Conservation (phyloP, 768 basidiomycete species). For the Phanerochaete carnosa region DNA sequence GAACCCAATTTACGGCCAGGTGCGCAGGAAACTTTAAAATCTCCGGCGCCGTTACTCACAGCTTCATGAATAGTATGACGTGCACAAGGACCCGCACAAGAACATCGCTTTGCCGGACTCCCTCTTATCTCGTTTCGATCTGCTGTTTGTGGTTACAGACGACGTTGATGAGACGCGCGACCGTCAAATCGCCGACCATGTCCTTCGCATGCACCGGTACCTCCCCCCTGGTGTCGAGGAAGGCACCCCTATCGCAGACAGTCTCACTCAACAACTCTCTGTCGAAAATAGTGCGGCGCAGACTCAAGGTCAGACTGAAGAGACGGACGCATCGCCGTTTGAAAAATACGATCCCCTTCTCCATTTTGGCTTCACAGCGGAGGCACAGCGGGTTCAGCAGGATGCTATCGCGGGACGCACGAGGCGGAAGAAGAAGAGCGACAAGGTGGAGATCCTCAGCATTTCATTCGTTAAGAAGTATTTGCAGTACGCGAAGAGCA, state of each 20-base stretch:
- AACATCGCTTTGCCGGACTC: conserved; percentile 99
- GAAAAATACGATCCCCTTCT: conserved; percentile 96
- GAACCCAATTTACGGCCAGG: conserved; percentile 98
- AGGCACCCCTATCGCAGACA: conserved; percentile 88
- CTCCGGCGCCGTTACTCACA: conserved; percentile 10
- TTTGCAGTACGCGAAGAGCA: conserved; percentile 94
- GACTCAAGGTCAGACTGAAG: conserved; percentile 41
- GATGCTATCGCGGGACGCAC: conserved; percentile 43
- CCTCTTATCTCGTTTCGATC: conserved; percentile 95
- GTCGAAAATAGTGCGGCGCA: conserved; percentile 53
- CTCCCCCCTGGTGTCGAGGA: conserved; percentile 95
- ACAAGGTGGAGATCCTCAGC: conserved; percentile 78
- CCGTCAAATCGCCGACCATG: conserved; percentile 94
- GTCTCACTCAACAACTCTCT: conserved; percentile 80
- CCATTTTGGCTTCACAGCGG: conserved; percentile 72
- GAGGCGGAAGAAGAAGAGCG: conserved; percentile 42
- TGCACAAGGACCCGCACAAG: conserved; percentile 98
- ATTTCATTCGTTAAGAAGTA: conserved; percentile 98
- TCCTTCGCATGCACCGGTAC: conserved; percentile 95
- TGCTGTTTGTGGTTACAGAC: conserved; percentile 97
- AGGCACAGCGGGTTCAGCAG: conserved; percentile 40
- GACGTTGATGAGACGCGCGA: conserved; percentile 96
- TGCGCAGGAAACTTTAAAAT: conserved; percentile 29
- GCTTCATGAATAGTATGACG: conserved; percentile 76
- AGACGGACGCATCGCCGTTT: conserved; percentile 74